Percentiles rank a stretch among this genome's conserved stretches.
phyloP scores from a whole-genome alignment of 768 basidiomycete genomes.

The Coprinopsis sp. region DNA sequence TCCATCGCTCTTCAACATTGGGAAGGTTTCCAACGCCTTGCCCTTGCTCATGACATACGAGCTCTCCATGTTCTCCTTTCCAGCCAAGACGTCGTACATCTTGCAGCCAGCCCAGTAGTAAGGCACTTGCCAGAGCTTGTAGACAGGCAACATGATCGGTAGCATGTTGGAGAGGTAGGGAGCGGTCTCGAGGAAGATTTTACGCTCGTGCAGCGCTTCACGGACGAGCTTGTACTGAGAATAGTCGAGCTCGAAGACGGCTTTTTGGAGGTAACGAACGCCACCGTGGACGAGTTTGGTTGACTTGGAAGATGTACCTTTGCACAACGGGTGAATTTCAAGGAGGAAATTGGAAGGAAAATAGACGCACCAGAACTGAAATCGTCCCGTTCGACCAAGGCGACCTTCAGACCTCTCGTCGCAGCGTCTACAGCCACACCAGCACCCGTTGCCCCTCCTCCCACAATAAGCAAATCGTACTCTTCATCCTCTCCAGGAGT shows the following conservation, averaged over 20 bases:
- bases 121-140: conserved; percentile 98
- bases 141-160: conserved; percentile 96
- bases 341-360: not conserved
- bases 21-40: conserved; percentile 91
- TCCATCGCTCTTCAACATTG: conserved; percentile 91
- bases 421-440: conserved; percentile 97
- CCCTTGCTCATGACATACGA: conserved; percentile 95
- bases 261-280: conserved; percentile 96
- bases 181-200: conserved; percentile 91
- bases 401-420: conserved; percentile 86
- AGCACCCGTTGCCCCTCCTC: conserved; percentile 94
- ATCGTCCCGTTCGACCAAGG: conserved; percentile 89
- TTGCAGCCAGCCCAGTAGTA: conserved; percentile 97
- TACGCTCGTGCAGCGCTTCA: conserved; percentile 92
- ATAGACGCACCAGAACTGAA: conserved; percentile 70
- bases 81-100: conserved; percentile 92
- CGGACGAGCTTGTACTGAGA: conserved; percentile 94
- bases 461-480: conserved; percentile 82
- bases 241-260: conserved; percentile 91
- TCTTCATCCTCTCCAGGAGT: conserved; percentile 33
- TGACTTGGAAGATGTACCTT: conserved; percentile 93
- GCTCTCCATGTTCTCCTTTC: conserved; percentile 93
- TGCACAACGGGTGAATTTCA: not conserved
- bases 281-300: conserved; percentile 99
- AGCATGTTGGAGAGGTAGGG: conserved; percentile 91